Conservation (phyloP, 208 protist species). For the Acanthamoeba culbertsoni region DNA sequence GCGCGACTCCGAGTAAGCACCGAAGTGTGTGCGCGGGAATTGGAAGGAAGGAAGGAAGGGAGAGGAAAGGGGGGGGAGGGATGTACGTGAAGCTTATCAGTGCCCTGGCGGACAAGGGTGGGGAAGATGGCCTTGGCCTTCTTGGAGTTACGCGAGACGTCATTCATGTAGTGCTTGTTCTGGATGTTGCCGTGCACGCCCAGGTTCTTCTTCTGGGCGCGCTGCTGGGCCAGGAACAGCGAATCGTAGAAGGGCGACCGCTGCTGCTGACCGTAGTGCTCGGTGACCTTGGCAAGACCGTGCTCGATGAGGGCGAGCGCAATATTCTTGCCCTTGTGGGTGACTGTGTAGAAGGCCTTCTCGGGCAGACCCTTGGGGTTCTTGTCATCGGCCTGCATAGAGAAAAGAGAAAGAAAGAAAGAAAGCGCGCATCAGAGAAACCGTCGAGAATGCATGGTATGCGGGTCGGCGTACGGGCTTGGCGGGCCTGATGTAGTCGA, state of each 20-base stretch:
- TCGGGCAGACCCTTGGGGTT: slow-evolving; percentile 38
- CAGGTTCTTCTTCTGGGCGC: slow-evolving; percentile 65
- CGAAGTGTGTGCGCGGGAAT: too few relatives aligned
- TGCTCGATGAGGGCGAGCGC: slow-evolving; percentile 75
- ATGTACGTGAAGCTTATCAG: too few relatives aligned
- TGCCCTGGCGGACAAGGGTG: slow-evolving; percentile 51
- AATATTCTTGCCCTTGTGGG: slow-evolving; percentile 69
- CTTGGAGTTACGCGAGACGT: slow-evolving; percentile 51
- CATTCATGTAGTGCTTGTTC: slow-evolving; percentile 47
- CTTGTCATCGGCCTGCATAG: neutral
- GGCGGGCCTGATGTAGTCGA: slow-evolving; percentile 65
- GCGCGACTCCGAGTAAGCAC: too few relatives aligned
- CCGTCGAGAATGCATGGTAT: too few relatives aligned
- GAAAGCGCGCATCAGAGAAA: neutral
- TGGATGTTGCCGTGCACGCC: slow-evolving; percentile 59
- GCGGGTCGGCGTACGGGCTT: neutral
- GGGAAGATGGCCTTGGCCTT: slow-evolving; percentile 55
- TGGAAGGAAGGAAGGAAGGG: too few relatives aligned
- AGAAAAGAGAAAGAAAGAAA: neutral
- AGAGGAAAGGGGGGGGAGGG: too few relatives aligned
- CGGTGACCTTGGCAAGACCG: slow-evolving; percentile 74
- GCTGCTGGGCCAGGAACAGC: slow-evolving; percentile 71
- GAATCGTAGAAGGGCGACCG: slow-evolving; percentile 78
- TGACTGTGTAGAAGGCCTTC: slow-evolving; percentile 67
- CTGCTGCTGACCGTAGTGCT: slow-evolving; percentile 70